Conservation (phyloP, 2,329 filamentous ascomycete genomes). For the Calonectria pauciramosa region DNA sequence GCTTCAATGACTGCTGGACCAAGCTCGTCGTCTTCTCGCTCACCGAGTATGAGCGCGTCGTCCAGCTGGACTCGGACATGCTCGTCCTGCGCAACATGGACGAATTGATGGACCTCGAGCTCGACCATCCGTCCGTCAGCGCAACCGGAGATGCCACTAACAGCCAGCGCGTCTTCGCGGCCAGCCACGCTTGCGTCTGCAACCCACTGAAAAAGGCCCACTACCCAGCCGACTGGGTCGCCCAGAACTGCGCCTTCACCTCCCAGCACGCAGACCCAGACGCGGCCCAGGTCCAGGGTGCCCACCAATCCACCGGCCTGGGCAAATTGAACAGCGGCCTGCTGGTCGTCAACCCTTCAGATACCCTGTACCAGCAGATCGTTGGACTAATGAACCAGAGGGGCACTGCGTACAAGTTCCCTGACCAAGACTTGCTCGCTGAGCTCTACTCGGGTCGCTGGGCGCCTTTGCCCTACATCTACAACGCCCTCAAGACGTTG, state of each 20-base stretch:
- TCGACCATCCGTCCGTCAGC: slow-evolving; percentile 65
- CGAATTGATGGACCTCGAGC: slow-evolving; percentile 86
- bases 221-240: slow-evolving; percentile 80
- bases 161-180: slow-evolving; percentile 80
- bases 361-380: slow-evolving; percentile 63
- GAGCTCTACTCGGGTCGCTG: slow-evolving; percentile 68
- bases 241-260: slow-evolving; percentile 71
- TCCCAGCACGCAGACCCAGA: slow-evolving; percentile 63
- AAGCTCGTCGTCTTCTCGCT: slow-evolving; percentile 87
- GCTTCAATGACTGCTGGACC: slow-evolving; percentile 92
- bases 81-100: slow-evolving; percentile 88
- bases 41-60: slow-evolving; percentile 81
- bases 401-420: slow-evolving; percentile 66
- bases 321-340: slow-evolving; percentile 66
- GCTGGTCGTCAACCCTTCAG: slow-evolving; percentile 68
- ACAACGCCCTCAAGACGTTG: slow-evolving; percentile 75
- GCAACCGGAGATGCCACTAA: slow-evolving; percentile 32
- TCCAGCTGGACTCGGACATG: slow-evolving; percentile 93
- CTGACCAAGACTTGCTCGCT: slow-evolving; percentile 71
- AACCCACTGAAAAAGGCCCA: slow-evolving; percentile 84
- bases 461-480: slow-evolving; percentile 71
- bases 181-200: slow-evolving; percentile 87
- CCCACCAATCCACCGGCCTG: slow-evolving; percentile 60
- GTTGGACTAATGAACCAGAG: slow-evolving; percentile 63
- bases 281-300: slow-evolving; percentile 59